Evolutionary conservation across 495 filamentous ascomycete species (phyloP), one percentile per base, ranked within the genome.

Genomic region (Beverwykella pulmonaria): DNA sequence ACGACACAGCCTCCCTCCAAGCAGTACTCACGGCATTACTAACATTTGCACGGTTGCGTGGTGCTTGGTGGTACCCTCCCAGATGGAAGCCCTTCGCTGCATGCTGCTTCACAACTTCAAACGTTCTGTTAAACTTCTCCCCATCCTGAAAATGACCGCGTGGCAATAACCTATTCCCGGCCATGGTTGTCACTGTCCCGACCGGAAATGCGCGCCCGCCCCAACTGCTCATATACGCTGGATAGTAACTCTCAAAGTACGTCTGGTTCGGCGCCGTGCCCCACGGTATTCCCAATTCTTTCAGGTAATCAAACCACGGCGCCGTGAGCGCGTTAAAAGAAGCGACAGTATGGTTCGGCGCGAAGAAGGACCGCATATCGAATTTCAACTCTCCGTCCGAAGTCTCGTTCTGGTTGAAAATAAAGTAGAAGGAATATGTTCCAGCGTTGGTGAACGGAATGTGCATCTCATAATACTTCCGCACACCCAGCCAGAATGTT

Each of bases 11-110:
- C 5, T 69, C 32, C 1, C 66, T 59, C 69, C 69, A 72, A 5
- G 54, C 69, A 4, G 69, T 47, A 20, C 55, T 65, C 47, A 70
- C 67, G 20, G 49, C 69, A 48, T 58, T 71, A 15, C 53, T 46
- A 17, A 29, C 65, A 27, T 62, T 62, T n/a, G 17, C 8, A 1
- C 17, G 58, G 50, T 61, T 62, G 5, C 39, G 32, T 9, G 65
- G 65, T 17, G 65, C 57, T 61, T 61, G 57, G 49, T 61, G 50
- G 52, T 61, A 56, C 9, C 46, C 47, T 1, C 15, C 59, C 6
- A 68, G 26, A 26, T 50, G 57, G 17, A 10, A 10, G 1, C 58
- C 65, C 8, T 15, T 22, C 14, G 53, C 32, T 0, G 57, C 46
- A 26, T 61, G 57, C 1, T 2, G 1, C 49, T 29, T 46, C n/a